Percentiles rank a stretch among this genome's conserved stretches.
Evolutionary conservation across 345 rosid species (phyloP).

Genomic region (Combretum micranthum): DNA sequence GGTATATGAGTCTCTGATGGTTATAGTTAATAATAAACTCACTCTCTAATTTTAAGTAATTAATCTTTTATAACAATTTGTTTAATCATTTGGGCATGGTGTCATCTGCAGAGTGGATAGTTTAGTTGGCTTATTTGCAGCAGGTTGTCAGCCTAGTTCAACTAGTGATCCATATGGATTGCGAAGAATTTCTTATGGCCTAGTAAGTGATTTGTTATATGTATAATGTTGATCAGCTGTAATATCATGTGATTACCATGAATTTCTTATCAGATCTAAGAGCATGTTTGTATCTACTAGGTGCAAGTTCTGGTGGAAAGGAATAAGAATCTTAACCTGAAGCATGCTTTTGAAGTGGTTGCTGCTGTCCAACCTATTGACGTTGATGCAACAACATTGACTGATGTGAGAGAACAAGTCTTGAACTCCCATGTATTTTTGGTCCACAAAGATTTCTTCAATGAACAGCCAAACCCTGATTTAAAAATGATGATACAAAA

Average conservation of each 20-base stretch:
- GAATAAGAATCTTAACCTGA: conserved; percentile 57
- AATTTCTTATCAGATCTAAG: too few species aligned
- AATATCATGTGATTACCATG: too few species aligned
- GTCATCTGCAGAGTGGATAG: conserved; percentile 66
- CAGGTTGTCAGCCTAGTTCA: conserved; percentile 97
- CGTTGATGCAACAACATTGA: conserved; percentile 46
- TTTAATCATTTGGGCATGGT: not conserved
- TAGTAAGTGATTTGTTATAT: conserved; percentile 47
- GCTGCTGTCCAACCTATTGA: conserved; percentile 70
- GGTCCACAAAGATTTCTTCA: too few species aligned
- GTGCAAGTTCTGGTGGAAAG: conserved; percentile 84
- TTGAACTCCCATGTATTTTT: too few species aligned
- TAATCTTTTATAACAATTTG: not conserved
- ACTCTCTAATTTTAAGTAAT: not conserved
- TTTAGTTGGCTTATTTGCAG: conserved; percentile 91
- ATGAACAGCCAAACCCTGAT: too few species aligned
- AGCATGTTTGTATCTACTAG: conserved; percentile 29
- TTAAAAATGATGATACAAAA: too few species aligned
- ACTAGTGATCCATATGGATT: conserved; percentile 90
- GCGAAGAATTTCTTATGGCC: conserved; percentile 89
- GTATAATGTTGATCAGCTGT: too few species aligned
- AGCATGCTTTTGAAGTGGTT: conserved; percentile 54
- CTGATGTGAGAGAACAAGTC: conserved; percentile 48
- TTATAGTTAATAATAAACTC: not conserved
- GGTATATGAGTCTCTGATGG: too few species aligned